Evolutionary conservation across 768 basidiomycete genomes (phyloP).

Genomic region (Leucocoprinus sp.): DNA sequence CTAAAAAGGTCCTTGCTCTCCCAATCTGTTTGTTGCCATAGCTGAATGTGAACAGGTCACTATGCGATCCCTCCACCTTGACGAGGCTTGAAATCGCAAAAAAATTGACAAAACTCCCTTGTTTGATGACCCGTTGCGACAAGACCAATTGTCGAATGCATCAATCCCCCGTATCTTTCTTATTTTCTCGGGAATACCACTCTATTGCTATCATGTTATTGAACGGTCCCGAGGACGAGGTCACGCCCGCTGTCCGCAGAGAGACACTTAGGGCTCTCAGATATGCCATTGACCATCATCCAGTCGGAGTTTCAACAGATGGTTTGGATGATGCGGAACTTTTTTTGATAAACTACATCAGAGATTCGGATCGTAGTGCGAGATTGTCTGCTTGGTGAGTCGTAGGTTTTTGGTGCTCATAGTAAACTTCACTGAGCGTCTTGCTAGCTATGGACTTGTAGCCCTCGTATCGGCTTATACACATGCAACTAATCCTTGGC

Average conservation of each 20-base stretch:
- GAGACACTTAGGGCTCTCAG: constrained; percentile 33
- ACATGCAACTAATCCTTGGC: constrained; percentile 23
- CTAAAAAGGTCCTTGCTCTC: constrained; percentile 32
- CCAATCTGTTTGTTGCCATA: background rate
- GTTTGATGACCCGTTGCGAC: constrained; percentile 30
- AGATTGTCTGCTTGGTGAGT: constrained; percentile 65
- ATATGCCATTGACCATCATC: constrained; percentile 33
- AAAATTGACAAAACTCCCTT: constrained; percentile 25
- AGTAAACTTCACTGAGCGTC: constrained; percentile 1
- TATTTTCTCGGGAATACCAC: constrained; percentile 27
- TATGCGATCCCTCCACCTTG: constrained; percentile 22
- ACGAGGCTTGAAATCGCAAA: constrained; percentile 27
- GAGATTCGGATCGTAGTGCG: constrained; percentile 47
- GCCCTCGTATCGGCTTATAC: constrained; percentile 39
- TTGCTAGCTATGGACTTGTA: constrained; percentile 37
- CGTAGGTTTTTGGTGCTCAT: background rate
- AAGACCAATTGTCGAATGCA: constrained; percentile 21
- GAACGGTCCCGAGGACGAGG: constrained; percentile 38
- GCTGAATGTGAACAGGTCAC: constrained; percentile 24
- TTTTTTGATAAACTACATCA: constrained; percentile 40
- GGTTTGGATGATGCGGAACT: constrained; percentile 17
- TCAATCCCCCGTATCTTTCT: constrained; percentile 16
- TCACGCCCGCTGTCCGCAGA: constrained; percentile 38
- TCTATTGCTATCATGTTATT: constrained; percentile 33
- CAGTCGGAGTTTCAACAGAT: constrained; percentile 22